Percentiles rank a stretch among this genome's conserved stretches.
Evolutionary conservation across 1,139 yeast genomes (phyloP).

Genomic region (Geotrichum carabidarum): DNA sequence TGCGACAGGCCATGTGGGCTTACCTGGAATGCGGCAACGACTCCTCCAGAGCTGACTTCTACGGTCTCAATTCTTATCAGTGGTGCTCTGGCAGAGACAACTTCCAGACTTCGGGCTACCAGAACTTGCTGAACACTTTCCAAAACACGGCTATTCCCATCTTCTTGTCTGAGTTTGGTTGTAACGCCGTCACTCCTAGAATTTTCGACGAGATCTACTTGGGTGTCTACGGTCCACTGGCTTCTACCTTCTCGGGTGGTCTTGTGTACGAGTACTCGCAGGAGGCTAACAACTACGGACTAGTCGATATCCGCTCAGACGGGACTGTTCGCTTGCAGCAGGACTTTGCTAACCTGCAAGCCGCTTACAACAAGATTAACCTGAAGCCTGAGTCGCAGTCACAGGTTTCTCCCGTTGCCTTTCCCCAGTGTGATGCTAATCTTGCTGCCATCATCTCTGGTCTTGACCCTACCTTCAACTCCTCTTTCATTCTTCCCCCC

Average conservation of each 20-base stretch:
- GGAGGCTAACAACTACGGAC: constrained; percentile 83
- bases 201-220: constrained; percentile 63
- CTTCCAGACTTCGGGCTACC: constrained; percentile 68
- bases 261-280: constrained; percentile 86
- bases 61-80: constrained; percentile 92
- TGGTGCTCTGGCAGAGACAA: constrained; percentile 73
- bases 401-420: constrained; percentile 15
- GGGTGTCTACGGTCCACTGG: constrained; percentile 45
- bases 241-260: constrained; percentile 75
- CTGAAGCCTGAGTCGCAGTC: constrained; percentile 18
- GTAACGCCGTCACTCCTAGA: constrained; percentile 80
- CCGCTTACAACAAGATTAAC: constrained; percentile 24
- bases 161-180: constrained; percentile 89
- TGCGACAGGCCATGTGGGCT: constrained; percentile 68
- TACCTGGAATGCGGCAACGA: constrained; percentile 74
- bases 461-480: constrained; percentile 37
- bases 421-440: constrained; percentile 11
- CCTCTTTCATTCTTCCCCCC: constrained; percentile 40
- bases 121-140: constrained; percentile 54
- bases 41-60: constrained; percentile 71
- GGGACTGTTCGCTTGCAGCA: constrained; percentile 46
- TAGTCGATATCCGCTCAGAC: constrained; percentile 55
- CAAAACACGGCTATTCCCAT: constrained; percentile 66
- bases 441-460: constrained; percentile 39
- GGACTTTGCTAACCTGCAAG: constrained; percentile 35